Conservation (phyloP, 169 alveolate genomes). For the Plasmodium berghei region DNA sequence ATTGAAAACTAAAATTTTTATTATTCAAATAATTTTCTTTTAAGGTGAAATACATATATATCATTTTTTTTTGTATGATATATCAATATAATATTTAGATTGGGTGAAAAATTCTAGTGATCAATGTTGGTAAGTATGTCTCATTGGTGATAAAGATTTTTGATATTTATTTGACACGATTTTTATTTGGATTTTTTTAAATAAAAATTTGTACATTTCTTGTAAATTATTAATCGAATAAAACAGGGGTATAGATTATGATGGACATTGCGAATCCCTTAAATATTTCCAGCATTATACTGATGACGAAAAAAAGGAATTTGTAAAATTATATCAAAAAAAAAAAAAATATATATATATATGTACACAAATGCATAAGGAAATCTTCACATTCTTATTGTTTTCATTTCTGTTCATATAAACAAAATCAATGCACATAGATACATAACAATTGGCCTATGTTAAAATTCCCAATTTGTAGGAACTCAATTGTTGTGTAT, state of each 20-base stretch:
- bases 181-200: background rate
- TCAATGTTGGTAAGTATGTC: slow-evolving; percentile 41
- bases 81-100: slow-evolving; percentile 1
- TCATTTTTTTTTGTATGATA: slow-evolving; percentile 10
- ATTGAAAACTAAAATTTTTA: background rate
- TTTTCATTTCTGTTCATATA: no score
- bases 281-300: slow-evolving; percentile 57
- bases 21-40: background rate
- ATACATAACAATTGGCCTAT: no score
- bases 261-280: slow-evolving; percentile 59
- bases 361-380: background rate
- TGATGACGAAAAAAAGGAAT: slow-evolving; percentile 50
- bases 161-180: background rate
- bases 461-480: background rate
- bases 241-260: slow-evolving; percentile 50
- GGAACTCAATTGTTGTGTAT: slow-evolving; percentile 57
- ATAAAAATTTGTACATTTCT: no score
- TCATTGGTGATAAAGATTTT: background rate
- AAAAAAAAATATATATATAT: background rate
- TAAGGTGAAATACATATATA: background rate
- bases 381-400: no score
- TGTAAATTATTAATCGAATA: no score
- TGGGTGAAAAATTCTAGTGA: slow-evolving; percentile 35
- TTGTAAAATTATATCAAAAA: slow-evolving; percentile 21
- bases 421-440: no score